phyloP scores from a whole-genome alignment of 176 grass and related monocot genomes.

The Eragrostis nindensis region DNA sequence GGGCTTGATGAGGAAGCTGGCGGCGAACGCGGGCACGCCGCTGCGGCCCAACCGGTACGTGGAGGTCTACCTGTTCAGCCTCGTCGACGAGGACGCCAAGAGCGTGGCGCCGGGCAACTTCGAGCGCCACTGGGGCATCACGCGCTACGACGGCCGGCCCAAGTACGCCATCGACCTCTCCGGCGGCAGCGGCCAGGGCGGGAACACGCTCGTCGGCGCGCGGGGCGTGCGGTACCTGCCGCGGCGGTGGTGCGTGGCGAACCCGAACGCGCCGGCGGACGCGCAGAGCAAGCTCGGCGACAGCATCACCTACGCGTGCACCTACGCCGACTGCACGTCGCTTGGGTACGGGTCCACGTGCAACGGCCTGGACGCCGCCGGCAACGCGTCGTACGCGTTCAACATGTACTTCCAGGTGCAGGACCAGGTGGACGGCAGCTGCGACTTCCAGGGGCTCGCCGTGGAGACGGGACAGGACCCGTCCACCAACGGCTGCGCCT shows the following conservation, averaged over 20 bases:
- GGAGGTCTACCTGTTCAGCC: constrained; percentile 78
- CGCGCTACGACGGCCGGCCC: constrained; percentile 73
- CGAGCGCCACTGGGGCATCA: constrained; percentile 81
- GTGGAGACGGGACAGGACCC: constrained; percentile 62
- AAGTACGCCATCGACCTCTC: constrained; percentile 71
- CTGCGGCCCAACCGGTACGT: constrained; percentile 61
- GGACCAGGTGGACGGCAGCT: constrained; percentile 62
- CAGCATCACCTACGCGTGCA: constrained; percentile 67
- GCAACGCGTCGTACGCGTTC: constrained; percentile 87
- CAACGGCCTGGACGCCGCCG: constrained; percentile 70
- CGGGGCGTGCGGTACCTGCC: constrained; percentile 54
- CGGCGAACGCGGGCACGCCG: constrained; percentile 56
- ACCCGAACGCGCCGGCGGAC: constrained; percentile 26
- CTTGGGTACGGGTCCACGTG: constrained; percentile 71
- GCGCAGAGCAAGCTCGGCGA: constrained; percentile 42
- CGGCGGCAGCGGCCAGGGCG: constrained; percentile 35
- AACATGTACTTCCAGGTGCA: constrained; percentile 88
- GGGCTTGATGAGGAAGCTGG: constrained; percentile 61
- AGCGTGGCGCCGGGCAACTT: constrained; percentile 73
- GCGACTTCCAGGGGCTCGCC: constrained; percentile 70
- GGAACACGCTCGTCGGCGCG: constrained; percentile 50
- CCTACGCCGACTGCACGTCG: constrained; percentile 70
- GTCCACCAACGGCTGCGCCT: constrained; percentile 68
- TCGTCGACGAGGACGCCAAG: constrained; percentile 84
- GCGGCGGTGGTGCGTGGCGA: constrained; percentile 62